Conservation (phyloP, 2,329 filamentous ascomycete genomes). For the Fusarium newnesense region DNA sequence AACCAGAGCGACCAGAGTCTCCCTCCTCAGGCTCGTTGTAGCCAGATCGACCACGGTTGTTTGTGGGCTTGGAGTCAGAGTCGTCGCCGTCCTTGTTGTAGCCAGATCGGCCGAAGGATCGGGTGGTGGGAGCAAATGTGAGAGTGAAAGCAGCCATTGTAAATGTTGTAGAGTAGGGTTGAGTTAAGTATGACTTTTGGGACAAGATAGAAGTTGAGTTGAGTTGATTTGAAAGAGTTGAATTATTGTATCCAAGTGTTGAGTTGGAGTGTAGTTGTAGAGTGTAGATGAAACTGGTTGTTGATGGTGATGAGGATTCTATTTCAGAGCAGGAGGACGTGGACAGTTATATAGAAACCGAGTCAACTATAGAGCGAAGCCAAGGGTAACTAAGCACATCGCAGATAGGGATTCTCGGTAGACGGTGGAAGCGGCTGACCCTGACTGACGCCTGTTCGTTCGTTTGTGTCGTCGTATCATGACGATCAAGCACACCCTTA, state of each 20-base stretch:
- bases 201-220: background rate
- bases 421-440: slow-evolving; percentile 27
- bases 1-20: slow-evolving; percentile 55
- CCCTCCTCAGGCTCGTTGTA: slow-evolving; percentile 54
- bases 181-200: background rate
- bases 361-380: slow-evolving; percentile 1
- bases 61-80: slow-evolving; percentile 46
- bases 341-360: slow-evolving; percentile 33
- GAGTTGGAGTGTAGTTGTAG: slow-evolving; percentile 9
- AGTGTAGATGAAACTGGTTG: slow-evolving; percentile 12
- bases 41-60: slow-evolving; percentile 54
- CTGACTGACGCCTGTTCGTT: slow-evolving; percentile 37
- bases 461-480: slow-evolving; percentile 29
- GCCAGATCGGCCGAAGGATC: slow-evolving; percentile 39
- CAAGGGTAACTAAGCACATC: background rate
- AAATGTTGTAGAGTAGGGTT: background rate
- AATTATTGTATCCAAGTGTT: background rate
- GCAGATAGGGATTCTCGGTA: slow-evolving; percentile 19
- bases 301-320: slow-evolving; percentile 27
- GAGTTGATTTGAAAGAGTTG: background rate
- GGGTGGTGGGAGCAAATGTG: slow-evolving; percentile 39
- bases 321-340: slow-evolving; percentile 3
- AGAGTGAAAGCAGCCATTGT: slow-evolving; percentile 48
- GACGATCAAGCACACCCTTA: slow-evolving; percentile 27
- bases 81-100: slow-evolving; percentile 44